Evolutionary conservation across 345 rosid species (phyloP).

Genomic region (Citrus inodora): DNA sequence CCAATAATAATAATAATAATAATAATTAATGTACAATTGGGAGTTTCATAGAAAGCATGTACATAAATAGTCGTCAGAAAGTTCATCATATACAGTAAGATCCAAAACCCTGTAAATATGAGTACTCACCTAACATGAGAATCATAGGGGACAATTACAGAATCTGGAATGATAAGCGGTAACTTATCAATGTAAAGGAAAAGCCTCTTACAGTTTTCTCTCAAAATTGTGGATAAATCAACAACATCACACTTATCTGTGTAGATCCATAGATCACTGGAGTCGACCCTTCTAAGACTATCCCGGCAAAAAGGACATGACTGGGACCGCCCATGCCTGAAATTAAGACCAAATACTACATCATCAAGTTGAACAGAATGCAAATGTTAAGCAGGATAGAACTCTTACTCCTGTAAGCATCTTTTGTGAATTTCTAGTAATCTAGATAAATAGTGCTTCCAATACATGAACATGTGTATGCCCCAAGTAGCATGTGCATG

Average conservation of each 20-base stretch:
- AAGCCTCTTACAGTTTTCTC: conserved; percentile 53
- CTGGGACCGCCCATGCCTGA: conserved; percentile 65
- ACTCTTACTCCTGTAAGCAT: not conserved
- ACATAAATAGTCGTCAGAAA: not conserved
- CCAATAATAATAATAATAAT: not conserved
- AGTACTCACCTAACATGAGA: conserved; percentile 40
- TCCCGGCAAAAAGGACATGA: conserved; percentile 86
- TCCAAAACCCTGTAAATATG: not conserved
- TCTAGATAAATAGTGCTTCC: not conserved
- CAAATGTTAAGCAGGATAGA: not conserved
- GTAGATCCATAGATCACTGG: conserved; percentile 71
- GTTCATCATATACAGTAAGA: conserved; percentile 7
- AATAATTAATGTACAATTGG: conserved; percentile 6
- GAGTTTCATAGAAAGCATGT: not conserved
- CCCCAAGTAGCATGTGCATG: not conserved
- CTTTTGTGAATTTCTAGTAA: not conserved
- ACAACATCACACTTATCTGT: conserved; percentile 39
- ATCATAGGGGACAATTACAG: conserved; percentile 40
- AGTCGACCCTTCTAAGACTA: conserved; percentile 49
- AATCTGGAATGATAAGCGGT: conserved; percentile 61
- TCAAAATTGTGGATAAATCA: conserved; percentile 37
- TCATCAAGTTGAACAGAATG: not conserved
- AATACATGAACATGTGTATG: not conserved
- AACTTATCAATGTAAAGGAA: conserved; percentile 63
- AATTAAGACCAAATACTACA: conserved; percentile 8